These are phyloP conservation scores for Bipolaris bicolor DNA, from an alignment of 2,329 filamentous ascomycete genomes.

Conservation along the genomic window DNA sequence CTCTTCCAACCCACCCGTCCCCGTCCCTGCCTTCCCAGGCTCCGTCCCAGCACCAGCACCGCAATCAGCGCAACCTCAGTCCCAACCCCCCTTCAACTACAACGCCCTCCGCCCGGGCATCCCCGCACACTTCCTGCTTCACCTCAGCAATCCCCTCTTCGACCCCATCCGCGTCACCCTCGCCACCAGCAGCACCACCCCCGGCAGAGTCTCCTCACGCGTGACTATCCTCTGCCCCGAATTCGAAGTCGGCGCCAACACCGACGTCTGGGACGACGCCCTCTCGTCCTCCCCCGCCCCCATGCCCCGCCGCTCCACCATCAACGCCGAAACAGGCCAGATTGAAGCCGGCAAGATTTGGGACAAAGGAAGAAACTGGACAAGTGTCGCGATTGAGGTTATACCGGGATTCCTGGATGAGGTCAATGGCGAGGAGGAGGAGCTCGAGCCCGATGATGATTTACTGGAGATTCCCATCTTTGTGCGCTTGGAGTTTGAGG, in stretches of 20 bases:
- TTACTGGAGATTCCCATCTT: constrained; percentile 91
- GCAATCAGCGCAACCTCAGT: constrained; percentile 23
- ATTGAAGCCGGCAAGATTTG: constrained; percentile 94
- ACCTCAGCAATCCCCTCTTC: constrained; percentile 92
- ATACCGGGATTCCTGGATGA: constrained; percentile 61
- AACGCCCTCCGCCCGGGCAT: constrained; percentile 56
- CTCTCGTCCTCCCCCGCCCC: constrained; percentile 58
- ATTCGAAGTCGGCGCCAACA: constrained; percentile 93
- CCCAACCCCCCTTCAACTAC: constrained; percentile 50
- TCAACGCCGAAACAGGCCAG: constrained; percentile 32
- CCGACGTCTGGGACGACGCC: constrained; percentile 92
- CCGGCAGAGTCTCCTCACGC: constrained; percentile 56
- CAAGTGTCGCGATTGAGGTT: constrained; percentile 90
- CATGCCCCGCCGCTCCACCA: constrained; percentile 36
- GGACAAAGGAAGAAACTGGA: constrained; percentile 93
- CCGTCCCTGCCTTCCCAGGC: constrained; percentile 49
- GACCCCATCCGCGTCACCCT: constrained; percentile 86
- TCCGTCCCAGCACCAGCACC: constrained; percentile 34
- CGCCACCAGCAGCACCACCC: constrained; percentile 68
- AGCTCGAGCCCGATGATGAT: constrained; percentile 61
- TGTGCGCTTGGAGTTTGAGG: constrained; percentile 89
- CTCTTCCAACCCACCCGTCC: constrained; percentile 58
- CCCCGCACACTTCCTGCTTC: constrained; percentile 80
- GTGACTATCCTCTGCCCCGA: constrained; percentile 94
- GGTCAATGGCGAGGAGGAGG: constrained; percentile 22